Base-by-base conservation (phyloP, 1,284 basidiomycete species). In the Ganoderma lingzhi region DNA sequence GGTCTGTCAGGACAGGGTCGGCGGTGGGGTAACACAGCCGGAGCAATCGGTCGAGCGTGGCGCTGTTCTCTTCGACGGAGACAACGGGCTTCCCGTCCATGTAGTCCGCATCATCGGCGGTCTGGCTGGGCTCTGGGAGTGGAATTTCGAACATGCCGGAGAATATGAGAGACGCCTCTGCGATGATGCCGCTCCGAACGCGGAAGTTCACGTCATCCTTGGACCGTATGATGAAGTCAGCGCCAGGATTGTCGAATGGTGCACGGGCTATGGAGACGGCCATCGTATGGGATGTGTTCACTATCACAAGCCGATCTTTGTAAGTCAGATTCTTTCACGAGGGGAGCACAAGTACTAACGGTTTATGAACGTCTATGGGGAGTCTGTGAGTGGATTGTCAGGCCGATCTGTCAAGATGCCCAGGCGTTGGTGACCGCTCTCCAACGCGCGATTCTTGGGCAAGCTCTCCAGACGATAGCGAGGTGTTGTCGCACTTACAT, bases 101-200 rank as follows among this genome's bases (percentile, higher is more conserved):
- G 23, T 53, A 65, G 51, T 65, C 64, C 2, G 51, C 35, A 14
- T 55, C 51, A 19, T 65, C 53, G 9, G 1, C 10, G 19, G 30
- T 1, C 3, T 39, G 10, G 28, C 3, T 59, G 32, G 32, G 17
- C 10, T 64, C 39, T 63, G 74, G 65, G 19, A 56, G 76, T 6
- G 80, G 78, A 62, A 84, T 62, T 9, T 75, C 71, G 66, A 84
- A 80, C 82, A 84, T 82, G n/a, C 76, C 73, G 30, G 76, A 71
- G 68, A 86, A 84, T 62, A 83, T 8, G 39, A 74, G 70, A 9
- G 85, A 85, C 2, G 85, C 81, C 48, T 84, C 78, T 19, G 82
- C 79, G 23, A 86, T 74, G 42, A 85, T 74, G 23, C 75, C 73
- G 19, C 78, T 78, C 53, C 80, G 70, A 5, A 81, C 79, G 23